These are phyloP conservation scores for Aspergillus sp. DNA, from an alignment of 2,329 filamentous ascomycete species.

Conservation along the genomic window DNA sequence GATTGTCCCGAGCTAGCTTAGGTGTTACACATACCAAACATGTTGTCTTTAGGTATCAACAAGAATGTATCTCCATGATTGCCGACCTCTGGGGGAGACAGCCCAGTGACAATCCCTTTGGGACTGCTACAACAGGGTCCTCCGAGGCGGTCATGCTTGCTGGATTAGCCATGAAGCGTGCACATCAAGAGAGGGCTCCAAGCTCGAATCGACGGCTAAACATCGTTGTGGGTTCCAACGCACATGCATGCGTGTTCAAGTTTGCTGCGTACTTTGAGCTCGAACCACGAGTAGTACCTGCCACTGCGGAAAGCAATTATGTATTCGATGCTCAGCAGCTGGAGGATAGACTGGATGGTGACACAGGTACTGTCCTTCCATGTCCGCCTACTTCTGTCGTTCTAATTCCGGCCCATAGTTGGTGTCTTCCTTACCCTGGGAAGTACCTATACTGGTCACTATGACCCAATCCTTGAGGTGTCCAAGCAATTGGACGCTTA, in stretches of 20 bases:
- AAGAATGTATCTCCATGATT: not conserved
- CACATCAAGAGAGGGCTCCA: not conserved
- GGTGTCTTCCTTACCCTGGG: slow-evolving; percentile 6
- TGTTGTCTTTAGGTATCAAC: not conserved
- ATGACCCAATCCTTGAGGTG: not conserved
- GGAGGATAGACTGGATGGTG: not conserved
- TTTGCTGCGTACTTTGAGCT: slow-evolving; percentile 10
- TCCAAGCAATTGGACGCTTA: not conserved
- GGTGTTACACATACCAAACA: no score
- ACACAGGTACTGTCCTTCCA: not conserved
- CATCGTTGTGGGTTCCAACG: slow-evolving; percentile 8
- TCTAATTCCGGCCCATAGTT: not conserved
- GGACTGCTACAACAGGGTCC: not conserved
- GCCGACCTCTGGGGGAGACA: not conserved
- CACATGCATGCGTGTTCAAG: slow-evolving; percentile 9
- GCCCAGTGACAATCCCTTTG: not conserved
- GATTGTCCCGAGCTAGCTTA: no score
- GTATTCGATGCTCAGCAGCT: not conserved
- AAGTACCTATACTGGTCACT: slow-evolving; percentile 12
- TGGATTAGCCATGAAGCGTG: slow-evolving; percentile 8
- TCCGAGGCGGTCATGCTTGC: slow-evolving; percentile 9
- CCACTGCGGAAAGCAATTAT: not conserved
- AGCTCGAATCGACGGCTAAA: not conserved
- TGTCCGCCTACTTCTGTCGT: not conserved
- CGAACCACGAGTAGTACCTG: slow-evolving; percentile 3